Base-by-base conservation (phyloP, 306 rosid species). In the Cucurbita maxima region DNA sequence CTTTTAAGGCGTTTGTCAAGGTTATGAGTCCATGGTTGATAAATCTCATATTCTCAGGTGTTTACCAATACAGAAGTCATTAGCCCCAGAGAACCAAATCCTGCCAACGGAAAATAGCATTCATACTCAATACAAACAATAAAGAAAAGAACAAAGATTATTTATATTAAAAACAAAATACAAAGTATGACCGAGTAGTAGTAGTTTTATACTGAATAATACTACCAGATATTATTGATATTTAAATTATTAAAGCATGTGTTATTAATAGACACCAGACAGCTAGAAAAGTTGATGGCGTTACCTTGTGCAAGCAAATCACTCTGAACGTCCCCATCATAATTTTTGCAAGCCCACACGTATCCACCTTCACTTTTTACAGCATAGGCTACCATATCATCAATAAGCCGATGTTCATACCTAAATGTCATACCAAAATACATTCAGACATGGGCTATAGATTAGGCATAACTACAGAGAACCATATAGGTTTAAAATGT, bases 261-360 rank as follows among this genome's bases (percentile, higher is more conserved):
- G n/a, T 16, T 61, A 61, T 60, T 13, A 16, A 34, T 6, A 36
- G 44, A 59, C 44, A 3, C 64, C 54, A 7, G 44, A 40, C n/a
- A 37, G 25, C n/a, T 16, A 72, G 72, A 72, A 47, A 25, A 69
- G 37, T 14, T 12, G 6, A 50, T 40, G 45, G 79, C 63, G 44
- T 76, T 78, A 94, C 98, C 98, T 87, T 94, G 99, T 64, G 97
- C 99, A 68, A 94, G 99, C 80, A 94, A 84, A 88, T 94, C 99
- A 82, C 99, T 94, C 81, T 81, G 96, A 66, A 94, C 97, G 66
- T 94, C 99, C 58, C 99, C 99, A 76, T 94, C 99, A 76, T 94
- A 94, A 84, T 94, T 94, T 81, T 94, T 94, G 86, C 99, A 94
- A 75, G 99, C 99, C 97, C 99, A 94, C 61, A 94, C 96, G 87